Conservation (phyloP, 2,329 filamentous ascomycete genomes). For the Coleophoma cylindrospora region DNA sequence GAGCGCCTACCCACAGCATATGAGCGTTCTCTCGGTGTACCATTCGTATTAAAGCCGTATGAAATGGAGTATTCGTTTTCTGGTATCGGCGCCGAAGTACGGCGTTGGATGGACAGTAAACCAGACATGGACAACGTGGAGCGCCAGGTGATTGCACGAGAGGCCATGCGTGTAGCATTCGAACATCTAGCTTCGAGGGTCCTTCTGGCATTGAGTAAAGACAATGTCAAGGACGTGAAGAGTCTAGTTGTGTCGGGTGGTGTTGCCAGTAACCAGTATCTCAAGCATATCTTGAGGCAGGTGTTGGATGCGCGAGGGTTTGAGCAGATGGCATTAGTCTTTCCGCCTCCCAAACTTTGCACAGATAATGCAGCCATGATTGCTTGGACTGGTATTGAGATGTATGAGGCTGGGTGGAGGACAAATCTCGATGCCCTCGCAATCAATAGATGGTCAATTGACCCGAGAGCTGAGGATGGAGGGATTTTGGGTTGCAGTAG, state of each 20-base stretch:
- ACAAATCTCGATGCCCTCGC: slow-evolving; percentile 56
- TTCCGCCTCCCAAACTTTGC: slow-evolving; percentile 74
- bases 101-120: slow-evolving; percentile 44
- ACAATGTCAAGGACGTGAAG: slow-evolving; percentile 27
- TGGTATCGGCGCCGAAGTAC: slow-evolving; percentile 61
- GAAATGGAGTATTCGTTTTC: slow-evolving; percentile 64
- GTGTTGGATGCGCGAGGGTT: slow-evolving; percentile 64
- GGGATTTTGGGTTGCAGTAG: slow-evolving; percentile 60
- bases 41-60: slow-evolving; percentile 51
- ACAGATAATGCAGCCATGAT: slow-evolving; percentile 99
- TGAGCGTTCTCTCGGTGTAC: slow-evolving; percentile 46
- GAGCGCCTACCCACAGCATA: not conserved
- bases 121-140: slow-evolving; percentile 49
- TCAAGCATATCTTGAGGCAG: slow-evolving; percentile 59
- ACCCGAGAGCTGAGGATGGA: slow-evolving; percentile 52
- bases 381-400: slow-evolving; percentile 87
- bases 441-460: slow-evolving; percentile 70
- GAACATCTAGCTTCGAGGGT: slow-evolving; percentile 79
- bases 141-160: slow-evolving; percentile 63
- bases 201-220: slow-evolving; percentile 57
- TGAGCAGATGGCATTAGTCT: slow-evolving; percentile 54
- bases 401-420: slow-evolving; percentile 75
- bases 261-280: slow-evolving; percentile 79
- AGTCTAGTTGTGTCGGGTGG: slow-evolving; percentile 84
- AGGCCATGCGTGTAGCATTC: slow-evolving; percentile 76